phyloP scores from a whole-genome alignment of 164 flowering plant genomes.

The Dillenia suffruticosa region DNA sequence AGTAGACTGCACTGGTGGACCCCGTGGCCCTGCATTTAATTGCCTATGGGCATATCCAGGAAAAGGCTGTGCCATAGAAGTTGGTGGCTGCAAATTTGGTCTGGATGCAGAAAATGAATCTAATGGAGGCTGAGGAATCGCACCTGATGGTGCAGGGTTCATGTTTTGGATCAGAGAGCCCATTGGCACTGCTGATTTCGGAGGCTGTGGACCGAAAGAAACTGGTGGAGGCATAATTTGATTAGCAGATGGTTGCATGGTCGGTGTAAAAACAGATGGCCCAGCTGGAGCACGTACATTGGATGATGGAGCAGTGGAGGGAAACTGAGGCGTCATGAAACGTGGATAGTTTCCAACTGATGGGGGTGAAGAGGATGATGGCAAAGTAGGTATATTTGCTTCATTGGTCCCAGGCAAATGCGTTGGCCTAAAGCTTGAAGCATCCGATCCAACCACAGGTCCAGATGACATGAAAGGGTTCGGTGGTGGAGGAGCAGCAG shows the following conservation, averaged over 20 bases:
- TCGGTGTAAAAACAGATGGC: conserved; percentile 29
- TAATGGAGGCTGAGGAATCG: conserved; percentile 27
- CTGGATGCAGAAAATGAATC: conserved; percentile 32
- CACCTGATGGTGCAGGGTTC: conserved; percentile 23
- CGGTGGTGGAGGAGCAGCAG: conserved; percentile 40
- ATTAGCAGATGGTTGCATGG: conserved; percentile 32
- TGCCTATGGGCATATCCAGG: conserved; percentile 56
- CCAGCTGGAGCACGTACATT: conserved; percentile 29
- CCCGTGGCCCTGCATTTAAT: conserved; percentile 31
- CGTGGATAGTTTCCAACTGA: conserved; percentile 39
- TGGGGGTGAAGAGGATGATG: conserved; percentile 37
- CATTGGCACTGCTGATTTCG: conserved; percentile 43
- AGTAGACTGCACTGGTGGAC: conserved; percentile 31
- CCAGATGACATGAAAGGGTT: conserved; percentile 49
- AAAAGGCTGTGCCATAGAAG: conserved; percentile 32
- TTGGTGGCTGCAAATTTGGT: conserved; percentile 28
- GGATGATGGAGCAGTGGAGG: conserved; percentile 34
- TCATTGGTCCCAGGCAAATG: conserved; percentile 42
- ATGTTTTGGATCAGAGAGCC: conserved; percentile 48
- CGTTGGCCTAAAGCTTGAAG: conserved; percentile 30
- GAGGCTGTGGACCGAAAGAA: conserved; percentile 36
- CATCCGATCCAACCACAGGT: conserved; percentile 29
- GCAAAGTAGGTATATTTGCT: conserved; percentile 38
- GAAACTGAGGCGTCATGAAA: conserved; percentile 37
- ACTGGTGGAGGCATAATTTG: conserved; percentile 27